Conservation (phyloP, 1,139 yeast genomes). For the Nakaseomyces delphensis region DNA sequence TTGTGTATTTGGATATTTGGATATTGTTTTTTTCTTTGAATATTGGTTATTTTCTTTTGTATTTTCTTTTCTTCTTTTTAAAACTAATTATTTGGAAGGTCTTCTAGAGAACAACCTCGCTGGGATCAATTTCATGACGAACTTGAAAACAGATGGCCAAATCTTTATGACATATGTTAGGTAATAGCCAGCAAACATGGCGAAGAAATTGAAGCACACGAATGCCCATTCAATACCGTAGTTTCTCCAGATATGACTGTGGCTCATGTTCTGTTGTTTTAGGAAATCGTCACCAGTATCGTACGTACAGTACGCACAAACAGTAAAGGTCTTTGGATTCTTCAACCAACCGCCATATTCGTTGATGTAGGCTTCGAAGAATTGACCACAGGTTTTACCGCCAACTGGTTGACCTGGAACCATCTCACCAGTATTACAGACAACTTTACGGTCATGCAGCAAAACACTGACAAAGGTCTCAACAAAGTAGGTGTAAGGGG, state of each 20-base stretch:
- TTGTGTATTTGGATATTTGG: not conserved
- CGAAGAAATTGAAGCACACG: slow-evolving; percentile 38
- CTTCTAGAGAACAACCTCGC: not conserved
- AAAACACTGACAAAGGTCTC: slow-evolving; percentile 46
- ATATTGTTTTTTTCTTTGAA: not conserved
- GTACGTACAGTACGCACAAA: slow-evolving; percentile 37
- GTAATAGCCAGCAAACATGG: slow-evolving; percentile 38
- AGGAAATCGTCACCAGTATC: slow-evolving; percentile 36
- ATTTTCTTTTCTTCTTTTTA: not conserved
- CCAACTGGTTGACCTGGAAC: slow-evolving; percentile 43
- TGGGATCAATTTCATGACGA: slow-evolving; percentile 11
- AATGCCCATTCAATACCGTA: slow-evolving; percentile 47
- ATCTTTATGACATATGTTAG: slow-evolving; percentile 24
- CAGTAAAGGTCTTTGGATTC: slow-evolving; percentile 30
- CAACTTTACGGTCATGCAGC: slow-evolving; percentile 45
- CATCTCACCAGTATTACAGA: slow-evolving; percentile 44
- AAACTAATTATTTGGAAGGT: not conserved
- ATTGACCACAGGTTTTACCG: slow-evolving; percentile 49
- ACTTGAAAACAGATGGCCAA: slow-evolving; percentile 19
- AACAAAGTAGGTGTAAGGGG: slow-evolving; percentile 61
- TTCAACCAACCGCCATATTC: slow-evolving; percentile 34
- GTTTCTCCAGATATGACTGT: slow-evolving; percentile 47
- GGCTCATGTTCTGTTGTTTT: slow-evolving; percentile 36
- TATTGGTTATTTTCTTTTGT: not conserved
- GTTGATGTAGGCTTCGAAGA: slow-evolving; percentile 30